Base-by-base conservation (phyloP, 441 rosid species). In the Arabidopsis lyrata region DNA sequence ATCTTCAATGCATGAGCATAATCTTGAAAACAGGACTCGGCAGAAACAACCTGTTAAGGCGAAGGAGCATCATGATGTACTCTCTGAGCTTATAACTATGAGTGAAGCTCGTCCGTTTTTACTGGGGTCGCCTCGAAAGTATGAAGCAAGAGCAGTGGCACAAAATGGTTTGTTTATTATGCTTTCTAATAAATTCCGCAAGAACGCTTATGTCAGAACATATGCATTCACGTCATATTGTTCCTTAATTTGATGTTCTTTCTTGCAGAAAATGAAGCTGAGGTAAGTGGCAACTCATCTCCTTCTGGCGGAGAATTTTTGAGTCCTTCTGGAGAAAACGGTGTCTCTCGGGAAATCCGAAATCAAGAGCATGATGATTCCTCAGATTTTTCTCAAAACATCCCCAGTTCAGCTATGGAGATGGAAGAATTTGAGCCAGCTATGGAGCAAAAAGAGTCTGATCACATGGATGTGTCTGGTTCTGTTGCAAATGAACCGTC, bases 41-140 rank as follows among this genome's bases (percentile, higher is more conserved):
- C 32, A 15, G 31, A 68, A 7, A 18, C 56, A 6, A 45, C 71
- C 39, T 73, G 61, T 69, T 72, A 61, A 52, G 74, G 15, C 8
- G 61, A 72, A 72, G 34, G 44, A 71, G 39, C 73, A 73, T 67
- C 32, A 68, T 38, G 42, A 76, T 29, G 74, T 69, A 47, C 61
- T 73, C 16, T 63, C 83, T 47, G 90, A 84, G 74, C 83, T 83
- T 60, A 39, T 74, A 58, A 71, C 89, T 55, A 66, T 80, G 31
- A 82, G 78, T 34, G 82, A 83, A 75, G 68, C 80, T 77, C 66
- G 84, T 58, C 84, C 86, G 7, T 56, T 80, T 32, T 42, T 72
- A 31, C 24, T 66, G 53, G 73, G 66, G 14, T 47, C 59, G 6
- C 41, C 52, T 71, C 53, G 24, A 72, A 77, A 77, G 60, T 74